phyloP scores from a whole-genome alignment of 2,329 filamentous ascomycete species.

The Ascochyta lentis region DNA sequence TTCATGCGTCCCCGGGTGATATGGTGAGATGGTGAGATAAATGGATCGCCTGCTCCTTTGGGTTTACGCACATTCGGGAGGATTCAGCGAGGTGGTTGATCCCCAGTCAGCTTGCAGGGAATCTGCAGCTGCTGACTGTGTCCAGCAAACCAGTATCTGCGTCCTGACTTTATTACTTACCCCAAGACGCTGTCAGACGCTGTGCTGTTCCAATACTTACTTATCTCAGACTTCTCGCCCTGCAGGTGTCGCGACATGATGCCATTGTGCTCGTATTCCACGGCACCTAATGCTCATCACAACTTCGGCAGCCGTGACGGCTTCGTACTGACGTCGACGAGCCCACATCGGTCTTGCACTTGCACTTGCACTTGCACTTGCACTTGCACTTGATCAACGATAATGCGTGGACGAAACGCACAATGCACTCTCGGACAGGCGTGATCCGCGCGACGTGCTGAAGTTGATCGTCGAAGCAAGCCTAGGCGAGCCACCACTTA shows the following conservation, averaged over 20 bases:
- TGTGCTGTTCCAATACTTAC: not conserved
- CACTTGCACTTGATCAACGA: not conserved
- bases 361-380: not conserved
- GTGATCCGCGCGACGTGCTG: not conserved
- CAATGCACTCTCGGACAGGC: not conserved
- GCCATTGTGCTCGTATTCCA: not conserved
- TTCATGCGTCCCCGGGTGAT: not conserved
- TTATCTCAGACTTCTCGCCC: not conserved
- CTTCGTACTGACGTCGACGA: slow-evolving; percentile 1
- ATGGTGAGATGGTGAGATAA: not conserved
- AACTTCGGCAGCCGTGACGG: not conserved
- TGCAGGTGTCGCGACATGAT: no score
- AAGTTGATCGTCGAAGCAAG: slow-evolving; percentile 4
- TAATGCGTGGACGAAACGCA: not conserved
- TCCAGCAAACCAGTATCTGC: not conserved
- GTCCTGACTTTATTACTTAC: not conserved
- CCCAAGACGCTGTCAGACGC: not conserved
- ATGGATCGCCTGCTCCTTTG: not conserved
- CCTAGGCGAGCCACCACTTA: not conserved
- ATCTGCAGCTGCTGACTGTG: slow-evolving; percentile 3
- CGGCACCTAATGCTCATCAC: not conserved
- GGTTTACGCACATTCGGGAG: not conserved
- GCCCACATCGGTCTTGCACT: slow-evolving; percentile 1
- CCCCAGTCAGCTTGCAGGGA: not conserved
- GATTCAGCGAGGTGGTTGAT: not conserved